Conservation (phyloP, 2,329 filamentous ascomycete species). For the Seiridium unicorne region DNA sequence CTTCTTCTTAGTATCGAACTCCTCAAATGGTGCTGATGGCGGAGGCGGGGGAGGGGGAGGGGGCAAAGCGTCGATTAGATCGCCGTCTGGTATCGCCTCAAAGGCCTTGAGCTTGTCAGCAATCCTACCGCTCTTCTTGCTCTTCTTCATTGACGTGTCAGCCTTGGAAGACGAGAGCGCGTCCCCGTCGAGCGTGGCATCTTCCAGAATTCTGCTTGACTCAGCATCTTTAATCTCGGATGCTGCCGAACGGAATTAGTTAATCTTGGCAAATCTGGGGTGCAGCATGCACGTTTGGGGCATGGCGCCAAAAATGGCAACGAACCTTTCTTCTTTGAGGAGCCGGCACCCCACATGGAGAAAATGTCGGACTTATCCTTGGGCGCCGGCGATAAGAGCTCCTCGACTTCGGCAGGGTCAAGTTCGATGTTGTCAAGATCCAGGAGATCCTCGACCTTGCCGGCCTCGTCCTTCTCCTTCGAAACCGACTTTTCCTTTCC, state of each 20-base stretch:
- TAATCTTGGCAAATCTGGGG: slow-evolving; percentile 8
- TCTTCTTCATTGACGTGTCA: slow-evolving; percentile 39
- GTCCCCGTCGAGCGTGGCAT: slow-evolving; percentile 37
- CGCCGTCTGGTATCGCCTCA: slow-evolving; percentile 40
- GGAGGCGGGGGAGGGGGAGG: slow-evolving; percentile 37
- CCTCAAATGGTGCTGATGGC: slow-evolving; percentile 30
- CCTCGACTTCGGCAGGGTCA: slow-evolving; percentile 19
- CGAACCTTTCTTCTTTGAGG: slow-evolving; percentile 37
- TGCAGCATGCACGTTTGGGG: slow-evolving; percentile 12
- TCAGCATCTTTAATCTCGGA: slow-evolving; percentile 49
- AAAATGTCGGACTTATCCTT: slow-evolving; percentile 42
- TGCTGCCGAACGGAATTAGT: slow-evolving; percentile 22
- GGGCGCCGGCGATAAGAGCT: slow-evolving; percentile 18
- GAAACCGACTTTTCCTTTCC: slow-evolving; percentile 28
- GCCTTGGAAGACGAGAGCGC: slow-evolving; percentile 36
- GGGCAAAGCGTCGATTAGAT: slow-evolving; percentile 32
- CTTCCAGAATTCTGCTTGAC: slow-evolving; percentile 47
- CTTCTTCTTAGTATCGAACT: slow-evolving; percentile 35
- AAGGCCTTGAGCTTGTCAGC: slow-evolving; percentile 57
- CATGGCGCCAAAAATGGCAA: slow-evolving; percentile 15
- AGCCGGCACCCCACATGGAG: slow-evolving; percentile 52
- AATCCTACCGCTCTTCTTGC: slow-evolving; percentile 53
- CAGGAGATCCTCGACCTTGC: slow-evolving; percentile 20
- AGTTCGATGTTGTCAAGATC: slow-evolving; percentile 29
- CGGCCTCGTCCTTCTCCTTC: slow-evolving; percentile 13